Conservation (phyloP, 176 grass and related monocot genomes). For the Zoysia pacifica region DNA sequence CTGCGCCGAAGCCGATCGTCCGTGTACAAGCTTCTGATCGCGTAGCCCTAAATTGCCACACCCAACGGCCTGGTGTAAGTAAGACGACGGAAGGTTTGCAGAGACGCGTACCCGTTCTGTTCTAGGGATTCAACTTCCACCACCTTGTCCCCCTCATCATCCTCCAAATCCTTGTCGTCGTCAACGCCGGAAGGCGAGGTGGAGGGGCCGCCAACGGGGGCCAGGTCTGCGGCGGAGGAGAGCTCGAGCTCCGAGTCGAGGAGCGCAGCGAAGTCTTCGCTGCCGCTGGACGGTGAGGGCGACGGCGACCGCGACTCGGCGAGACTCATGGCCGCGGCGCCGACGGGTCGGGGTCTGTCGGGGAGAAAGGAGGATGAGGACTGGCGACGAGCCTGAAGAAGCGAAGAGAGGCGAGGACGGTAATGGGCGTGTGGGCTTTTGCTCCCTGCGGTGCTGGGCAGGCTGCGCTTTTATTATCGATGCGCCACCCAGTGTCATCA, state of each 20-base stretch:
- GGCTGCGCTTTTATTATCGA: too few relatives aligned
- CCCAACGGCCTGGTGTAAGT: neutral
- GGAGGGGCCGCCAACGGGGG: neutral
- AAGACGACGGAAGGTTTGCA: neutral
- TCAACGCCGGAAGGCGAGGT: neutral
- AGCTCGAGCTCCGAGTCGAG: slow-evolving; percentile 76
- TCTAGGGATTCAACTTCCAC: slow-evolving; percentile 46
- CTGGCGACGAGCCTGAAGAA: too few relatives aligned
- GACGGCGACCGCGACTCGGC: slow-evolving; percentile 55
- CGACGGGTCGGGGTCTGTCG: neutral
- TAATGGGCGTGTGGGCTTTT: too few relatives aligned
- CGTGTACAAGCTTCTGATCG: neutral
- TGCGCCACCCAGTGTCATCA: too few relatives aligned
- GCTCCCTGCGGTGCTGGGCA: too few relatives aligned
- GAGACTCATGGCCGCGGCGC: slow-evolving; percentile 56
- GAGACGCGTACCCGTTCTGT: slow-evolving; percentile 35
- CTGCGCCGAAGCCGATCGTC: neutral
- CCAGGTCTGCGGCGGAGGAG: slow-evolving; percentile 38
- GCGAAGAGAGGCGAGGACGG: too few relatives aligned
- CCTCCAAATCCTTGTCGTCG: slow-evolving; percentile 1
- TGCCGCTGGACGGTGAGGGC: slow-evolving; percentile 62
- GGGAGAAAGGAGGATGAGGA: neutral
- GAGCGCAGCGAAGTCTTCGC: slow-evolving; percentile 64
- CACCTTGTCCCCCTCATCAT: slow-evolving; percentile 11
- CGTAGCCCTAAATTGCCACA: neutral